Evolutionary conservation across 257 asterid genomes (phyloP), one percentile per base, ranked within the genome.

Genomic region (Penstemon davidsonii): DNA sequence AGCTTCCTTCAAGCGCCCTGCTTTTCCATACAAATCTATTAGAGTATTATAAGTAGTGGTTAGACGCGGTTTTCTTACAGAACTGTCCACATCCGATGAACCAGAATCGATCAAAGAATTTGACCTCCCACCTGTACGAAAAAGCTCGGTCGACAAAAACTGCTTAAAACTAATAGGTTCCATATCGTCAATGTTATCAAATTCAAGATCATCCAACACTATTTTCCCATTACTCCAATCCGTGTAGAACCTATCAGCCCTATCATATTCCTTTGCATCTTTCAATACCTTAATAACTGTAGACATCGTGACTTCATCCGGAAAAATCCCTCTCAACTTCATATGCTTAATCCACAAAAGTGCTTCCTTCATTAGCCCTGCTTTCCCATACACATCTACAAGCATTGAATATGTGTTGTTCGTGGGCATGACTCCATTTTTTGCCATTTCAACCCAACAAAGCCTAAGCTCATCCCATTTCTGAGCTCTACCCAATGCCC

Each of bases 371-470:
- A 86, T 88, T n/a, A 92, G 81, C 55, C 98, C 96, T 3, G 95
- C 86, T 82, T 84, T 90, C 42, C 97, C 97, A 68, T 90, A 93
- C 79, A 90, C 98, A 79, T 93, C 98, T 8, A 93, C 94, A 59
- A 93, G 98, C 97, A 90, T 93, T 12, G 85, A 81, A 50, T 90
- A 93, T 0, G 98, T 93, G 77, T 93, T 90, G 47, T 92, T 92
- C 9, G 96, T 82, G 3, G 98, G 91, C 37, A 81, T 68, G 67
- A 92, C 85, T 5, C 86, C 83, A 40, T 62, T 75, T 60, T 87
- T 84, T 0, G 96, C 95, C 98, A 92, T 92, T 42, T 92, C 96
- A 72, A 90, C 81, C 98, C 98, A 92, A 72, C 91, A 86, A n/a
- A 86, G 95, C 79, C 98, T 86, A 85, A 93, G 76, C 49, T 90